A percentile compares a stretch with the other conserved stretches of the same genome.
Conservation (phyloP, 2,329 filamentous ascomycete species). For the Aureobasidium vineae region DNA sequence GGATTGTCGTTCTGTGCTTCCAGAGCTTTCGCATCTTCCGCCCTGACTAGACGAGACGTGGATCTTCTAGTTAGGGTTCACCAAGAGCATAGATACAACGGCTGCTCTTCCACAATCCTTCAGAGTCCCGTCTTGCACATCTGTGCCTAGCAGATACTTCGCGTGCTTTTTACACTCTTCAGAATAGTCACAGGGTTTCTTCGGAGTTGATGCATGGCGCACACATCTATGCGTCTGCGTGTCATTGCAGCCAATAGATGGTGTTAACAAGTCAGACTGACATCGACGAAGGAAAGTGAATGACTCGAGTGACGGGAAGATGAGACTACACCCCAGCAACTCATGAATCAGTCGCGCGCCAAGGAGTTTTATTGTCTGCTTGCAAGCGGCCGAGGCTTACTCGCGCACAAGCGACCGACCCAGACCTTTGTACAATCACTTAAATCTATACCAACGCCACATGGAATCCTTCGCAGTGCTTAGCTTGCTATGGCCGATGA, state of each 20-base stretch:
- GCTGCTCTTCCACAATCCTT: constrained; percentile 5
- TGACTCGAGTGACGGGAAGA: too few species aligned
- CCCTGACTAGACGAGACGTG: not conserved
- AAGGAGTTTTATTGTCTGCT: too few species aligned
- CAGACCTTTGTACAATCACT: constrained; percentile 9
- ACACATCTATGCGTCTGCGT: constrained; percentile 4
- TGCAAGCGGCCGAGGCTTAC: too few species aligned
- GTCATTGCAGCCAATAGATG: not conserved
- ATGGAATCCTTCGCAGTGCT: constrained; percentile 14
- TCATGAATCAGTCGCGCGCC: too few species aligned
- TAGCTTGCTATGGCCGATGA: constrained; percentile 1
- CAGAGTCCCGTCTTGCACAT: not conserved
- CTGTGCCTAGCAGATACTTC: constrained; percentile 14
- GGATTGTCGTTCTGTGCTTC: constrained; percentile 19
- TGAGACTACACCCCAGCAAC: too few species aligned
- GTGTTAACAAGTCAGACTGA: too few species aligned
- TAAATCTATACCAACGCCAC: not conserved
- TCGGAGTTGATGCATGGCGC: not conserved
- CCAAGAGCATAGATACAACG: constrained; percentile 2
- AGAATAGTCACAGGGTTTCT: not conserved
- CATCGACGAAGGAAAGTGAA: too few species aligned
- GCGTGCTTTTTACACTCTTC: constrained; percentile 13
- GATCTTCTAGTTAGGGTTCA: not conserved
- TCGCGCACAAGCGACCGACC: constrained; percentile 6
- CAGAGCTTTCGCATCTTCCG: constrained; percentile 16